phyloP scores from a whole-genome alignment of 2,329 filamentous ascomycete species.

The Fusarium anthophilum region DNA sequence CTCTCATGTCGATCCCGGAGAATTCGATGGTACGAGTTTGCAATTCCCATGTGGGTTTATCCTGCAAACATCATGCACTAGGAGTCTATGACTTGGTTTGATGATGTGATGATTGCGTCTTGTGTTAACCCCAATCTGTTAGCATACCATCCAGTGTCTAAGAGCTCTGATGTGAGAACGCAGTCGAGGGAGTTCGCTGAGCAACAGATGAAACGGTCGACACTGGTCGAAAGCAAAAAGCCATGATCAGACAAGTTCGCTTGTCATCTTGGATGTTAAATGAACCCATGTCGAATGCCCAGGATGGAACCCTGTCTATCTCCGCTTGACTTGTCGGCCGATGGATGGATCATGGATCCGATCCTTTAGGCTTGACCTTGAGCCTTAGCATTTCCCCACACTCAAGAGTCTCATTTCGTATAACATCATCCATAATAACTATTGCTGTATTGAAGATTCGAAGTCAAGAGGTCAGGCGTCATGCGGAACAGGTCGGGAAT shows the following conservation, averaged over 20 bases:
- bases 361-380: constrained; percentile 4
- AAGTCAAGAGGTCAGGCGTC: constrained; percentile 16
- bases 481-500: not conserved
- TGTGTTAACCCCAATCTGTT: not conserved
- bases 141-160: not conserved
- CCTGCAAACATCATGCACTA: not conserved
- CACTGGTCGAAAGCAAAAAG: constrained; percentile 1
- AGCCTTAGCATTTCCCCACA: constrained; percentile 27
- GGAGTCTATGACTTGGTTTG: not conserved
- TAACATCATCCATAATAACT: constrained; percentile 24
- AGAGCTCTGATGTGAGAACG: not conserved
- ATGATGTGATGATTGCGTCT: not conserved
- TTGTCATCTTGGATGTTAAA: constrained; percentile 1
- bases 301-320: not conserved
- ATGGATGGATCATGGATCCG: constrained; percentile 16
- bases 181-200: not conserved
- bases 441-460: constrained; percentile 3
- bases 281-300: constrained; percentile 20
- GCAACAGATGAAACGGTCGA: not conserved
- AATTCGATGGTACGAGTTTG: constrained; percentile 24
- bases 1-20: constrained; percentile 32
- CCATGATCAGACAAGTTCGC: constrained; percentile 4
- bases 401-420: constrained; percentile 23
- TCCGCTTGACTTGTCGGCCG: constrained; percentile 15
- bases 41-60: not conserved